Base-by-base conservation (phyloP, 2,329 filamentous ascomycete genomes). In the Kalmusia sp. region DNA sequence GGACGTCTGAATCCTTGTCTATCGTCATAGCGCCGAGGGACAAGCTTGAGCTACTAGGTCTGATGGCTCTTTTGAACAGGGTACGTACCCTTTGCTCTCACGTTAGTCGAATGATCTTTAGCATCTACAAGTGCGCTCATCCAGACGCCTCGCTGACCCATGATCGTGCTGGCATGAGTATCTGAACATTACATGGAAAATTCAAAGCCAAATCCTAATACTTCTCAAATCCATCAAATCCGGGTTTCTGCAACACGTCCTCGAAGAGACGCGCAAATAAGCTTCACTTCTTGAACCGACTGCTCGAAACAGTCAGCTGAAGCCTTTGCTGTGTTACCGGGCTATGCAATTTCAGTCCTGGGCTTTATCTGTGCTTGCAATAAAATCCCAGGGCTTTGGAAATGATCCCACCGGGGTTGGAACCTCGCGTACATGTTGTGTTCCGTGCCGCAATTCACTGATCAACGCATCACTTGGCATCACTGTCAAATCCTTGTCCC, bases 361-460 rank as follows among this genome's bases (percentile, higher is more conserved):
- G 12, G 0, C 22, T 35, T 27, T 30, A n/a, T 46, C 15, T n/a
- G 25, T 27, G 2, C n/a, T 22, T 25, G 9, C n/a, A n/a, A n/a
- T 40, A 14, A 33, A 31, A 34, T 46, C 21, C 41, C 24, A 49
- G n/a, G 12, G 6, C 2, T 8, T 11, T 37, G 44, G 33, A 15
- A 19, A 21, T 9, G n/a, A 19, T 47, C n/a, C 33, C 15, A 37
- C 33, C 22, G 17, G 21, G 19, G 21, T 45, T 37, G 54, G 37
- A 15, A 21, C 15, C 17, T 46, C 49, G 54, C 50, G 38, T 55
- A 34, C 34, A 51, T 58, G 59, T 49, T 30, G 55, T 57, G 48
- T 34, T 15, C 47, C 33, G 57, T 60, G 44, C 45, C 51, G 57
- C 54, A n/a, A 27, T 28, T 48, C 51, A 52, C 45, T 45, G 51